phyloP scores from a whole-genome alignment of 192 early-diverging fungal genomes.

The Helicostylum pulchrum region DNA sequence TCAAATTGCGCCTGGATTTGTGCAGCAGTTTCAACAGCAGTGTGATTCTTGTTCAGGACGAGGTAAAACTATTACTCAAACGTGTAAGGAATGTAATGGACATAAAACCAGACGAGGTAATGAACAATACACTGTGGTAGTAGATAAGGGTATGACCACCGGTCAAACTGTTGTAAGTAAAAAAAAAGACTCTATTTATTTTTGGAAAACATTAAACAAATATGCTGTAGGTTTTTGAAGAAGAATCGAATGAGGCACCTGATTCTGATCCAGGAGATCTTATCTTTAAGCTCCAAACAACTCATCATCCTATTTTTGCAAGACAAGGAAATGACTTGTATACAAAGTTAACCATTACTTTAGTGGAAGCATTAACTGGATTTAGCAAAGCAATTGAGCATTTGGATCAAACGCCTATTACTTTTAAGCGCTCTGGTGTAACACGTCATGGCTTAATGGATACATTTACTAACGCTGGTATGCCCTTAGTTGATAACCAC shows the following conservation, averaged over 20 bases:
- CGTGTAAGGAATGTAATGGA: conserved; percentile 9
- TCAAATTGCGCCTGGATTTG: conserved; percentile 86
- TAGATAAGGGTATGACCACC: conserved; percentile 85
- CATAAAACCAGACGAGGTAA: conserved; percentile 78
- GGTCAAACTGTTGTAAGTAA: conserved; percentile 54
- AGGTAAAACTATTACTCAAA: conserved; percentile 32
- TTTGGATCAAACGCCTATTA: conserved; percentile 73
- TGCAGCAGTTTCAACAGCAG: conserved; percentile 90
- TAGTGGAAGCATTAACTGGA: conserved; percentile 79
- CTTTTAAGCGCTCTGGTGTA: conserved; percentile 46
- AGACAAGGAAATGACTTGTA: conserved; percentile 78
- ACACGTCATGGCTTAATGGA: conserved; percentile 77
- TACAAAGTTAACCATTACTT: conserved; percentile 68
- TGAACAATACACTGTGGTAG: conserved; percentile 69
- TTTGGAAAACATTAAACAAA: too few relatives aligned
- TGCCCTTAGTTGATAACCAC: conserved; percentile 67
- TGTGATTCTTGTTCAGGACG: conserved; percentile 90
- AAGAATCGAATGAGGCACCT: conserved; percentile 90
- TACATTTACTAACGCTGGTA: conserved; percentile 76
- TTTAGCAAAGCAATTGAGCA: conserved; percentile 76
- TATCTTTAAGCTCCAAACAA: conserved; percentile 69
- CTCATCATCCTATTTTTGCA: conserved; percentile 70
- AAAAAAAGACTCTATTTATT: too few relatives aligned
- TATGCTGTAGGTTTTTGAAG: conserved; percentile 58
- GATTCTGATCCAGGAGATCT: conserved; percentile 85